Evolutionary conservation across 1,139 yeast species (phyloP).

Genomic region (Kazachstania sp.): DNA sequence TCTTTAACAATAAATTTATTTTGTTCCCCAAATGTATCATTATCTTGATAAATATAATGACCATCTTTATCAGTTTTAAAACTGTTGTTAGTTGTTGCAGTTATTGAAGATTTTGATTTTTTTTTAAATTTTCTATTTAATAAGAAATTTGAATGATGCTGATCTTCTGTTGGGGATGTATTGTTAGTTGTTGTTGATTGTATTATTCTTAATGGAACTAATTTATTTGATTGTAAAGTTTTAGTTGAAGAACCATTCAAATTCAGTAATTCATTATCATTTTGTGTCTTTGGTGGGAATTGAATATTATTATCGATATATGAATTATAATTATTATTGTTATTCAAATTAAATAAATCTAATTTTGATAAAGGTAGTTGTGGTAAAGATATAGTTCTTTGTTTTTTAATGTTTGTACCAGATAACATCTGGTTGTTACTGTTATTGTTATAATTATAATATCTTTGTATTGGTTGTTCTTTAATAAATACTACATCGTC

Average conservation of each 20-base stretch:
- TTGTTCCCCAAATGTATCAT: slow-evolving; percentile 51
- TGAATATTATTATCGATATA: not conserved
- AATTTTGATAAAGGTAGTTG: slow-evolving; percentile 46
- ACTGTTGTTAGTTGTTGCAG: not conserved
- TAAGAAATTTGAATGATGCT: not conserved
- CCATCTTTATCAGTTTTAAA: slow-evolving; percentile 62
- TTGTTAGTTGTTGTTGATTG: too few species aligned
- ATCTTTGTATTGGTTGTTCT: slow-evolving; percentile 17
- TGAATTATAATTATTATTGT: not conserved
- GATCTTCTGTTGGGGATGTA: too few species aligned
- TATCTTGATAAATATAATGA: slow-evolving; percentile 60
- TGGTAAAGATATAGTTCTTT: slow-evolving; percentile 62
- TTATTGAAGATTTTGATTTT: not conserved
- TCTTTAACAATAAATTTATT: slow-evolving; percentile 57
- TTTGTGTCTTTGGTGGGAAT: slow-evolving; percentile 19
- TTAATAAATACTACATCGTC: slow-evolving; percentile 21
- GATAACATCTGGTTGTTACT: not conserved
- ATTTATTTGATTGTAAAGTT: slow-evolving; percentile 27
- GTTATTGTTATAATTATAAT: slow-evolving; percentile 5
- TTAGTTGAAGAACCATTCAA: slow-evolving; percentile 27
- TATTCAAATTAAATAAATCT: not conserved
- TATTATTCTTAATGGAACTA: slow-evolving; percentile 19
- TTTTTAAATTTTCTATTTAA: not conserved
- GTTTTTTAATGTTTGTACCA: slow-evolving; percentile 32
- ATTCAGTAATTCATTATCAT: slow-evolving; percentile 27